Evolutionary conservation across 192 early-diverging fungal species (phyloP).

Genomic region (Diversispora epigaea): DNA sequence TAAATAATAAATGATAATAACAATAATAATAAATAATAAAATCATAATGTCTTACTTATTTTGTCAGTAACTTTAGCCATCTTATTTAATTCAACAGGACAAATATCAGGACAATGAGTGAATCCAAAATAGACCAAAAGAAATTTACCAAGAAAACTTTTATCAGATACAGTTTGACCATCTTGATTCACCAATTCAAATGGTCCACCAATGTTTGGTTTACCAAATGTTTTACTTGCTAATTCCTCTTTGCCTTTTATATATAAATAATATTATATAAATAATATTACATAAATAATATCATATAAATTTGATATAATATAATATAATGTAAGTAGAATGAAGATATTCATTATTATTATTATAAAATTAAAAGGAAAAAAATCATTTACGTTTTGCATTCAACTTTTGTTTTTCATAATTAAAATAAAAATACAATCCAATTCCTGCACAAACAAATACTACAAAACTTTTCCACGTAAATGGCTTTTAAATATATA

Average conservation of each 20-base stretch:
- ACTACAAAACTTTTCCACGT: slow-evolving; percentile 54
- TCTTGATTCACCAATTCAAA: slow-evolving; percentile 84
- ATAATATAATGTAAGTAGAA: background rate
- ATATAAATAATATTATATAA: too few relatives aligned
- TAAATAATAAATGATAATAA: background rate
- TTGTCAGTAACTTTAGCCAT: slow-evolving; percentile 86
- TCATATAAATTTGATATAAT: background rate
- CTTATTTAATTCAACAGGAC: slow-evolving; percentile 98
- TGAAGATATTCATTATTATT: background rate
- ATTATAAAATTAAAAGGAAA: too few relatives aligned
- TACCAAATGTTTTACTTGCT: slow-evolving; percentile 56
- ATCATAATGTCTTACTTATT: slow-evolving; percentile 54
- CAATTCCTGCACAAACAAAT: slow-evolving; percentile 59
- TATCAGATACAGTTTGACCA: slow-evolving; percentile 68
- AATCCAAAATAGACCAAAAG: slow-evolving; percentile 98
- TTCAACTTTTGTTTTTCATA: slow-evolving; percentile 58
- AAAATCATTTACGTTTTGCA: slow-evolving; percentile 43
- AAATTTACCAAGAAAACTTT: slow-evolving; percentile 80
- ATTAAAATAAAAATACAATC: slow-evolving; percentile 64
- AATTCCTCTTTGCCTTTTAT: slow-evolving; percentile 27
- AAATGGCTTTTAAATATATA: slow-evolving; percentile 35
- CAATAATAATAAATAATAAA: background rate
- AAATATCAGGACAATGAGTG: slow-evolving; percentile 98
- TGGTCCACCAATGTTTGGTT: slow-evolving; percentile 87
- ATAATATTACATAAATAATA: too few relatives aligned